Base-by-base conservation (phyloP, 352 stramenopile species). In the Pythium graminicola region DNA sequence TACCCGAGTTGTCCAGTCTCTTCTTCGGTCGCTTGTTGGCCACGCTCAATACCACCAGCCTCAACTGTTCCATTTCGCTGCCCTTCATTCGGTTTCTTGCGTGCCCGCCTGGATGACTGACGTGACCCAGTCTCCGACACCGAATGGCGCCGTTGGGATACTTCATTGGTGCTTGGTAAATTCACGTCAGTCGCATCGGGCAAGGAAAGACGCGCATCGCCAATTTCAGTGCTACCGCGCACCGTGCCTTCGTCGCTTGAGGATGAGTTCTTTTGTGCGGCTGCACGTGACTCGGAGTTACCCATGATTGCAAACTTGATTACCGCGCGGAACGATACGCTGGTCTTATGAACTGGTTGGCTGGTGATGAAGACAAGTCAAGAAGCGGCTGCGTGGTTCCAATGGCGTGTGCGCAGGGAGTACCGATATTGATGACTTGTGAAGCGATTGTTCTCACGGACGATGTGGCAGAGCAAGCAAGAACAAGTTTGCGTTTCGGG, bases 1-100 rank as follows among this genome's bases (percentile, higher is more conserved):
- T 91, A 93, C 41, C 80, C 83, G 11, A 93, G 59, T 49, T 93
- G 76, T 31, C 70, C 73, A 2, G 74, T 81, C n/a, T 79, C 50
- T n/a, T 93, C 80, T 53, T 93, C 80, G 5, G 76, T 77, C 1
- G 64, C 78, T 32, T 87, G 55, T 46, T 89, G 82, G 1, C 80
- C 82, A 32, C 60, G 68, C 54, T 93, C 72, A 44, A 93, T 89
- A 24, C 82, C 82, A 17, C 82, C 82, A 14, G 65, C 62, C 48
- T 86, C 78, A 2, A 70, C 44, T 6, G 45, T 13, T n/a, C 45
- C 45, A 7, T n/a, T n/a, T n/a, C 50, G 58, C 8, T 42, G 2
- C 7, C 50, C 45, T 13, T 20, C 24, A 24, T 58, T 53, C 9
- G 49, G 29, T 10, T 43, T 51, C 32, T 47, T 45, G 1, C 29